A percentile compares a stretch with the other conserved stretches of the same genome.
Conservation (phyloP, 331 rosid genomes). For the Stylosanthes scabra region DNA sequence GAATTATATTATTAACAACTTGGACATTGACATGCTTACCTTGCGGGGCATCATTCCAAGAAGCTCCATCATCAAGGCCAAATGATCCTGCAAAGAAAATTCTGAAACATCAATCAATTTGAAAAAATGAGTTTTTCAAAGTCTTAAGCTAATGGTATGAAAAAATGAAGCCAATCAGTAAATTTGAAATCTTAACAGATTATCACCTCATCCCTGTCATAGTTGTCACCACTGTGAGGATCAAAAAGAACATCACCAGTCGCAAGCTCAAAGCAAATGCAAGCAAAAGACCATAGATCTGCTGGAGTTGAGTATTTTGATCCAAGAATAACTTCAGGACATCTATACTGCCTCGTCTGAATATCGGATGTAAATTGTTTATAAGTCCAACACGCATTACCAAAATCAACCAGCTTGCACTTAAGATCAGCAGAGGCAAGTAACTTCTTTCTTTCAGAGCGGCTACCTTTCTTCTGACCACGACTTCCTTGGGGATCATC, state of each 20-base stretch:
- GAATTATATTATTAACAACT: constrained; percentile 8
- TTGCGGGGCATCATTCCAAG: constrained; percentile 88
- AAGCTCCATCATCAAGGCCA: constrained; percentile 95
- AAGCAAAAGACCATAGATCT: constrained; percentile 90
- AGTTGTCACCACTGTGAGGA: constrained; percentile 91
- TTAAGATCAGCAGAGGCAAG: constrained; percentile 65
- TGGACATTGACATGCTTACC: constrained; percentile 48
- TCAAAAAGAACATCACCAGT: constrained; percentile 91
- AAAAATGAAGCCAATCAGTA: constrained; percentile 27
- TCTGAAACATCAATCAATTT: not conserved
- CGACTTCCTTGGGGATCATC: constrained; percentile 55
- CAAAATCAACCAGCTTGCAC: constrained; percentile 90
- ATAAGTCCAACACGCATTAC: constrained; percentile 92
- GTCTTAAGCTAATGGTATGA: constrained; percentile 26
- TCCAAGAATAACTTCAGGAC: constrained; percentile 91
- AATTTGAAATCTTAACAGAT: constrained; percentile 29
- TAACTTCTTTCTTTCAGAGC: constrained; percentile 62
- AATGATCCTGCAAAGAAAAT: constrained; percentile 69
- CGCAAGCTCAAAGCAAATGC: constrained; percentile 85
- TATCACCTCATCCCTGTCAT: constrained; percentile 89
- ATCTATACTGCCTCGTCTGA: constrained; percentile 92
- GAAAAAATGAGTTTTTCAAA: not conserved
- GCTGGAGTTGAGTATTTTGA: constrained; percentile 84
- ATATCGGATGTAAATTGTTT: constrained; percentile 84
- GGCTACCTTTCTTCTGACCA: constrained; percentile 53